phyloP scores from a whole-genome alignment of 805 yeast genomes.

The Candida piceae region DNA sequence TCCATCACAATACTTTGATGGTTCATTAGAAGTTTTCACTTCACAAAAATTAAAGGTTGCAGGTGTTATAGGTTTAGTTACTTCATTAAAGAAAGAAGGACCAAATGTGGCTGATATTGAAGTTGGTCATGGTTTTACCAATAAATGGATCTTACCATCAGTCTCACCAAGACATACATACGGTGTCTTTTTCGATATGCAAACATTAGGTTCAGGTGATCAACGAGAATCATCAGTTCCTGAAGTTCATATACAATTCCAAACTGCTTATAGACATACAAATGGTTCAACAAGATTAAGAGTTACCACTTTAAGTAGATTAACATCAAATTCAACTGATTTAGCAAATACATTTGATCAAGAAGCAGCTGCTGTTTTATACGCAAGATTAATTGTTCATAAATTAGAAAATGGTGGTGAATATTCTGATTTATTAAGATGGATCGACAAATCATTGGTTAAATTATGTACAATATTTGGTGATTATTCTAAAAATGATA shows the following conservation, averaged over 20 bases:
- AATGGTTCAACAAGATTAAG: constrained; percentile 84
- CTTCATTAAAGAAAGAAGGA: constrained; percentile 62
- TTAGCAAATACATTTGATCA: constrained; percentile 79
- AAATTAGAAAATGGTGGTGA: constrained; percentile 77
- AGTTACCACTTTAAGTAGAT: constrained; percentile 76
- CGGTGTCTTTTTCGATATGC: constrained; percentile 84
- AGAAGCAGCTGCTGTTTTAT: constrained; percentile 94
- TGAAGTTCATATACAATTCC: constrained; percentile 56
- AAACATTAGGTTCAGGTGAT: constrained; percentile 42
- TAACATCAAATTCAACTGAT: constrained; percentile 46
- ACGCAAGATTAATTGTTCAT: constrained; percentile 87
- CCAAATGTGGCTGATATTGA: constrained; percentile 85
- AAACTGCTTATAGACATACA: constrained; percentile 93
- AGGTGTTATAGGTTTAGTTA: constrained; percentile 92
- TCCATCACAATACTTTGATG: constrained; percentile 87
- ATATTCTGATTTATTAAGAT: constrained; percentile 79
- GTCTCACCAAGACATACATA: constrained; percentile 85
- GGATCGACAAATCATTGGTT: constrained; percentile 91
- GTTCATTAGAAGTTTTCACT: constrained; percentile 80
- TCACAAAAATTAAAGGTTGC: constrained; percentile 82
- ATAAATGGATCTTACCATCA: constrained; percentile 80
- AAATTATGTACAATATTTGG: constrained; percentile 90
- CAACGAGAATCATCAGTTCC: constrained; percentile 34
- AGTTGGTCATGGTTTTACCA: constrained; percentile 90
- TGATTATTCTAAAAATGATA: constrained; percentile 84